Evolutionary conservation across 805 yeast species (phyloP), one percentile per base, ranked within the genome.

Genomic region (Saccharomycopsis guyanensis): DNA sequence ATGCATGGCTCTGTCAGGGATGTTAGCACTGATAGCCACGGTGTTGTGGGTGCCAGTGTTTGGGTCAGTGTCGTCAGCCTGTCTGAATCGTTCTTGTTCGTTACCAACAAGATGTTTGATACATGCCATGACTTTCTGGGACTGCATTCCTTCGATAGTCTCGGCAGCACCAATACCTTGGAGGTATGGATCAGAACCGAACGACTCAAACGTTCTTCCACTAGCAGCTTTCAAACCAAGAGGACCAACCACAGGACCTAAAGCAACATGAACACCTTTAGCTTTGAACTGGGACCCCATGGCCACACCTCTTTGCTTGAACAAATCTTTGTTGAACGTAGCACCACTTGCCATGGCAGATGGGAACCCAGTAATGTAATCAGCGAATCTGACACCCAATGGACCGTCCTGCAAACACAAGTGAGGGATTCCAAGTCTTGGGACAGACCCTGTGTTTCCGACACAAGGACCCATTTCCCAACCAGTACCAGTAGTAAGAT

Each of bases 391-490:
- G 18, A 78, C 74, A 8, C 83, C 83, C 51, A 73, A 68, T 4
- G 82, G 80, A 4, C 81, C 81, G 60, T 78, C 82, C 54, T 78
- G 82, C 25, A 76, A 64, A 53, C 83, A 78, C 13, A 78, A 57
- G 8, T 72, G 66, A 2, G 76, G 75, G 43, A 76, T 72, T 7
- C 72, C 74, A 23, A 76, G 61, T 24, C 81, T 59, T 20, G 78
- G 78, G 37, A 76, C 70, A 6, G 73, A 63, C 0, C 82, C 82
- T 0, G 81, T 74, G 54, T 76, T 78, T 1, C 82, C 83, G 31
- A 75, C 67, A 56, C 82, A 75, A 1, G 76, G 78, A 6, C 81
- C 82, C 25, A 75, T 66, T 2, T 77, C 76, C 75, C 79, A 76
- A 16, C 80, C 80, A 10, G 76, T 75, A 16, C 82, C 83, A 3